Evolutionary conservation across 2,329 filamentous ascomycete species (phyloP).

Genomic region (Colletotrichum phormii): DNA sequence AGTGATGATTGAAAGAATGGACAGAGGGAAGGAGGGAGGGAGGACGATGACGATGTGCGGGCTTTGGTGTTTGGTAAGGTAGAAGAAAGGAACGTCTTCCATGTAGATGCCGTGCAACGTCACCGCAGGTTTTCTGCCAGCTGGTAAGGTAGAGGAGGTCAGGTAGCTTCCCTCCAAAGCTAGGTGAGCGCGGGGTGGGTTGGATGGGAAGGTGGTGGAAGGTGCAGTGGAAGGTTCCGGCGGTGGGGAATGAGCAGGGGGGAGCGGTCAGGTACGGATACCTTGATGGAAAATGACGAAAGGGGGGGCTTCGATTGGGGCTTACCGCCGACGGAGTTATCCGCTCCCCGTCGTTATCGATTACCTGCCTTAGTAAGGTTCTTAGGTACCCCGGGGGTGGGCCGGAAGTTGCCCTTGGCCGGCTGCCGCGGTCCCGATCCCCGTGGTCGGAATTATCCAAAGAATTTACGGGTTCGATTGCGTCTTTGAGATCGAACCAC

Average conservation of each 20-base stretch:
- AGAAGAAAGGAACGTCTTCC: neutral
- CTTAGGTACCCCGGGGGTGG: neutral
- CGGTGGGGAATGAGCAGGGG: slow-evolving; percentile 15
- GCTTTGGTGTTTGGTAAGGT: neutral
- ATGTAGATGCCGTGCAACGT: slow-evolving; percentile 4
- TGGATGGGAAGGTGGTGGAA: slow-evolving; percentile 7
- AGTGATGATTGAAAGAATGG: neutral
- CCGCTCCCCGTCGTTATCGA: slow-evolving; percentile 1
- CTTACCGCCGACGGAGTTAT: no score
- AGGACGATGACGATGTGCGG: neutral
- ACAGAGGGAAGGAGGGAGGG: no score
- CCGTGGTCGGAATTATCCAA: neutral
- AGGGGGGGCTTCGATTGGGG: neutral
- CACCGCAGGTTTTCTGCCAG: slow-evolving; percentile 7
- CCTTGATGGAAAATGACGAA: neutral
- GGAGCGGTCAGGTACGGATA: neutral
- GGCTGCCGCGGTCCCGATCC: slow-evolving; percentile 16
- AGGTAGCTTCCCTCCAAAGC: neutral
- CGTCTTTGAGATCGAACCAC: slow-evolving; percentile 9
- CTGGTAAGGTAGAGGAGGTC: neutral
- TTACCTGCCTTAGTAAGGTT: neutral
- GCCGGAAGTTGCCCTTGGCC: slow-evolving; percentile 4
- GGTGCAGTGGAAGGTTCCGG: slow-evolving; percentile 26
- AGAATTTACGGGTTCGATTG: slow-evolving; percentile 22
- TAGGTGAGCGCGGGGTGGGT: slow-evolving; percentile 18